Conservation (phyloP, 148 eudicot genomes). For the Nepenthes mirabilis region DNA sequence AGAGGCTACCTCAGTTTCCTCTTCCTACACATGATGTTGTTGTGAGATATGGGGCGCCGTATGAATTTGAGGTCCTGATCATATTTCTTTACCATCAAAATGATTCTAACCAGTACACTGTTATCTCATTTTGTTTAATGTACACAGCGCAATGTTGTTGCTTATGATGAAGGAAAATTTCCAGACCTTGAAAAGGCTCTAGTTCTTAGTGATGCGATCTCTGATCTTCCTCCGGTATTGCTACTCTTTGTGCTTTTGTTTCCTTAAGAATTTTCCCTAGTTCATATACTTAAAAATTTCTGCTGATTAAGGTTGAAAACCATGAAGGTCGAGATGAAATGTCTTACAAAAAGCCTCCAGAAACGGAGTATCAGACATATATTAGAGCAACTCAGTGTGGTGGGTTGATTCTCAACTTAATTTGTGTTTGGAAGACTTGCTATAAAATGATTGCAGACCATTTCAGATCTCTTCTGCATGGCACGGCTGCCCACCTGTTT, state of each 20-base stretch:
- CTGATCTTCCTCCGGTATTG: conserved; percentile 81
- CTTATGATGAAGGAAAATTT: conserved; percentile 70
- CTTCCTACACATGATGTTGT: conserved; percentile 92
- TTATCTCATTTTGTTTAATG: conserved; percentile 7
- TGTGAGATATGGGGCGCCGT: conserved; percentile 57
- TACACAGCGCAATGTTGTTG: conserved; percentile 74
- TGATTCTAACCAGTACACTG: background rate
- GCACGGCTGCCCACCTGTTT: no score
- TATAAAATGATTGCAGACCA: no score
- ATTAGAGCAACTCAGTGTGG: conserved; percentile 57
- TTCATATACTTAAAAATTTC: background rate
- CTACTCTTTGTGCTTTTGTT: conserved; percentile 4
- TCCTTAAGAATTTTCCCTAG: background rate
- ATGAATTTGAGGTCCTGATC: conserved; percentile 64
- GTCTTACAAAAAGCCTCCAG: conserved; percentile 57
- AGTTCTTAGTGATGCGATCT: conserved; percentile 63
- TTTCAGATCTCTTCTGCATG: no score
- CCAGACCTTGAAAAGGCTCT: conserved; percentile 58
- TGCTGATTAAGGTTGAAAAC: conserved; percentile 34
- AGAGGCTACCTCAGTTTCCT: conserved; percentile 83
- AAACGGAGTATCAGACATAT: conserved; percentile 65
- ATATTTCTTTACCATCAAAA: conserved; percentile 2
- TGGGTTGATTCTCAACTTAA: conserved; percentile 9
- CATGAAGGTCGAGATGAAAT: conserved; percentile 51
- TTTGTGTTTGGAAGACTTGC: no score